Evolutionary conservation across 2,329 filamentous ascomycete species (phyloP).

Genomic region (Colletotrichum agaves): DNA sequence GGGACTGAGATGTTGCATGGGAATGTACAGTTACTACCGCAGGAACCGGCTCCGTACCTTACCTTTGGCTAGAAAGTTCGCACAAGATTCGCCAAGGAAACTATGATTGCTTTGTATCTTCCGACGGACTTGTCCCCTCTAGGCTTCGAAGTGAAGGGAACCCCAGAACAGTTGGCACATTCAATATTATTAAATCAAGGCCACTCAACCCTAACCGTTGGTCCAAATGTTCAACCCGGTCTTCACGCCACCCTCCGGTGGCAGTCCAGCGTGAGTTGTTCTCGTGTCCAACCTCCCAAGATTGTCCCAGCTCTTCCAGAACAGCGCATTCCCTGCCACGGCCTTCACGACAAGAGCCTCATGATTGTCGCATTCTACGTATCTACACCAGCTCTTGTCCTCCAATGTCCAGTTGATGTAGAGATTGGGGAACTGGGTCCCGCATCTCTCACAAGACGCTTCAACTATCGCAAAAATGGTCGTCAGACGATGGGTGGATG

Average conservation of each 20-base stretch:
- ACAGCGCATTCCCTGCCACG: neutral
- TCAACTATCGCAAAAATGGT: conserved; percentile 16
- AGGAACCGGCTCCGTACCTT: too few species aligned
- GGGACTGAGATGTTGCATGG: too few species aligned
- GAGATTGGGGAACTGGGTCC: conserved; percentile 9
- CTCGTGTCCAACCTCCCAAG: neutral
- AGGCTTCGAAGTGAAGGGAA: too few species aligned
- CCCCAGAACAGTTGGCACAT: too few species aligned
- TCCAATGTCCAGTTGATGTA: conserved; percentile 14
- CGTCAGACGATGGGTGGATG: neutral
- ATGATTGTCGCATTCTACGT: neutral
- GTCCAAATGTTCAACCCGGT: conserved; percentile 25
- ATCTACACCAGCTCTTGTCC: conserved; percentile 2
- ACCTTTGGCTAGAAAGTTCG: too few species aligned
- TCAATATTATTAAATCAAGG: too few species aligned
- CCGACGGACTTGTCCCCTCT: too few species aligned
- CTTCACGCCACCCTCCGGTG: conserved; percentile 6
- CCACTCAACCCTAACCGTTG: neutral
- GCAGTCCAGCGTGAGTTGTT: conserved; percentile 1
- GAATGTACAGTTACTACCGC: too few species aligned
- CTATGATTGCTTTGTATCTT: too few species aligned
- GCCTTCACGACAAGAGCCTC: neutral
- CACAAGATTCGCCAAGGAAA: too few species aligned
- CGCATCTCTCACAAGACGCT: conserved; percentile 6
- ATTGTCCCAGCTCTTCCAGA: conserved; percentile 24